phyloP scores from a whole-genome alignment of 208 protist genomes.

The Leishmania major region DNA sequence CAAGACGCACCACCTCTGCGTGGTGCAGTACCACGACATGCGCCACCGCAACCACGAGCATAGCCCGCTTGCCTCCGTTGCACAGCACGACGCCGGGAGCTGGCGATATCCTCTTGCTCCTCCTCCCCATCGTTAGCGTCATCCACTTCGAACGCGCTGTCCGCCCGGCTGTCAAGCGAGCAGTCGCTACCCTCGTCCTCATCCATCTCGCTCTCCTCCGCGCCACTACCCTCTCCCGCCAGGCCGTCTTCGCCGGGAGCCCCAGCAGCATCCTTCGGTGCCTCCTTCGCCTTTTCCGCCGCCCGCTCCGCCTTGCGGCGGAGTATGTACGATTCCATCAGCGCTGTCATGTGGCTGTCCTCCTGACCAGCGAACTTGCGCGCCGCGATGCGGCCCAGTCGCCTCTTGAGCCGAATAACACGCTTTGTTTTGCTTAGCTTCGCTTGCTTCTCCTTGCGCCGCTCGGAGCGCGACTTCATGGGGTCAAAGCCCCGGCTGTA shows the following conservation, averaged over 20 bases:
- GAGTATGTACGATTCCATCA: constrained; percentile 87
- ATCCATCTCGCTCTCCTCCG: constrained; percentile 6
- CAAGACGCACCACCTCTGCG: not conserved
- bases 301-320: constrained; percentile 80
- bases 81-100: constrained; percentile 6
- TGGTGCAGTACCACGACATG: not conserved
- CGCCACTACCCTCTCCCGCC: constrained; percentile 14
- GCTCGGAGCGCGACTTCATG: constrained; percentile 82
- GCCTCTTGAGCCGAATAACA: constrained; percentile 63
- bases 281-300: constrained; percentile 42
- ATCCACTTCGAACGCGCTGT: constrained; percentile 23
- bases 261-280: constrained; percentile 20
- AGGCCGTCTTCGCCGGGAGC: constrained; percentile 10
- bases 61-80: not conserved
- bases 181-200: not conserved
- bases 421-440: constrained; percentile 68
- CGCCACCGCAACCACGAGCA: not conserved
- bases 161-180: constrained; percentile 12
- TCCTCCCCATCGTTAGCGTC: constrained; percentile 1
- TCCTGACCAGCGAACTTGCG: constrained; percentile 63
- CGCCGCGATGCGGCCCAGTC: constrained; percentile 52
- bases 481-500: constrained; percentile 71
- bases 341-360: constrained; percentile 75
- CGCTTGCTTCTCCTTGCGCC: constrained; percentile 59
- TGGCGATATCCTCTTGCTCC: constrained; percentile 5